Percentiles rank a stretch among this genome's conserved stretches.
Evolutionary conservation across 441 rosid species (phyloP).

Genomic region (Pelargonium myrrhifolium): DNA sequence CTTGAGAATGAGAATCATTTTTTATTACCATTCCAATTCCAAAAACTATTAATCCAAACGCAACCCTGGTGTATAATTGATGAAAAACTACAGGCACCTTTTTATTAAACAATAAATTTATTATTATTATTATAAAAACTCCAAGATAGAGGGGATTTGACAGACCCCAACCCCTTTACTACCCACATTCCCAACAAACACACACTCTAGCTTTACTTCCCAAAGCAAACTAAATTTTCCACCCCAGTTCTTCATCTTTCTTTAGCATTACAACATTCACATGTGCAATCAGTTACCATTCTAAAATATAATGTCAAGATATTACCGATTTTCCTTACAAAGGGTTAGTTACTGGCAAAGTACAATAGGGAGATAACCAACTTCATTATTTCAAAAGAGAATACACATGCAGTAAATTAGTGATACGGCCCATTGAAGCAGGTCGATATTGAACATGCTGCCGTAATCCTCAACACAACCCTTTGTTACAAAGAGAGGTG

Average conservation of each 20-base stretch:
- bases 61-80: neutral
- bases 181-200: neutral
- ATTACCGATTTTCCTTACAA: too few relatives aligned
- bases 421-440: neutral
- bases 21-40: neutral
- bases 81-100: neutral
- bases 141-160: too few relatives aligned
- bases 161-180: too few relatives aligned
- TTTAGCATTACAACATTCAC: neutral
- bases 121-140: too few relatives aligned
- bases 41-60: too few relatives aligned
- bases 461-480: neutral
- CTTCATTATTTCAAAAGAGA: neutral
- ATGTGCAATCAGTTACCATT: too few relatives aligned
- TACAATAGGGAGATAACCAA: too few relatives aligned
- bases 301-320: too few relatives aligned
- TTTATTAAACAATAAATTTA: too few relatives aligned
- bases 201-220: neutral
- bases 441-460: neutral
- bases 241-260: neutral
- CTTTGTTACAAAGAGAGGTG: neutral
- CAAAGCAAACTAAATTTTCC: neutral
- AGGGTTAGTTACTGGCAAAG: too few relatives aligned
- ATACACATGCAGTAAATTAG: neutral
- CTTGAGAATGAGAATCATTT: too few relatives aligned